Evolutionary conservation across 139 green algal genomes (phyloP).

Genomic region (Astrephomene gubernaculifera): DNA sequence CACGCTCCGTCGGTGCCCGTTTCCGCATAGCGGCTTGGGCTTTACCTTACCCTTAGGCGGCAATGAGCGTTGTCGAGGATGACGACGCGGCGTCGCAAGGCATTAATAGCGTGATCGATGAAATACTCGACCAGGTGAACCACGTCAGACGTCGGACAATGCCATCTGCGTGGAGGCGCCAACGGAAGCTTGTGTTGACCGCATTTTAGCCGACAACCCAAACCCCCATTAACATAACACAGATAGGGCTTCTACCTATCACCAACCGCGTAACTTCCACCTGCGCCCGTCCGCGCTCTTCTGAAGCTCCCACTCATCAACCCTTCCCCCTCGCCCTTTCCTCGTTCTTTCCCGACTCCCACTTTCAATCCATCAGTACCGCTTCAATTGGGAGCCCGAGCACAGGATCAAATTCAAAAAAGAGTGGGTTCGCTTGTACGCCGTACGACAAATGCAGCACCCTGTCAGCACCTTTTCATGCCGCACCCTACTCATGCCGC

Average conservation of each 20-base stretch:
- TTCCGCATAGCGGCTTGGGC: too few species aligned
- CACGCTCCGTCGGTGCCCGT: too few species aligned
- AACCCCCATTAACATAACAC: too few species aligned
- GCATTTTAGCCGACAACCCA: too few species aligned
- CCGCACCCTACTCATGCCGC: too few species aligned
- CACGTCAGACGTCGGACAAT: neutral
- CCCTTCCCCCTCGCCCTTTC: neutral
- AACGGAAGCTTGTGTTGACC: too few species aligned
- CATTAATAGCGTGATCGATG: conserved; percentile 31
- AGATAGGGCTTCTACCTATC: too few species aligned
- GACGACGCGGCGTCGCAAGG: conserved; percentile 3
- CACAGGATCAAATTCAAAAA: conserved; percentile 66
- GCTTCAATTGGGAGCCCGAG: conserved; percentile 63
- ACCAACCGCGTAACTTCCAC: too few species aligned
- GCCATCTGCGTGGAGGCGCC: neutral
- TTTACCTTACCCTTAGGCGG: neutral
- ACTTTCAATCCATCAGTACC: conserved; percentile 42
- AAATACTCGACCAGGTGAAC: conserved; percentile 56
- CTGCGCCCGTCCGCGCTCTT: too few species aligned
- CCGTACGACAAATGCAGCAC: too few species aligned
- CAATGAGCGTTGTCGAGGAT: neutral
- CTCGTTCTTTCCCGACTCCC: neutral
- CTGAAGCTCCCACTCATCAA: too few species aligned
- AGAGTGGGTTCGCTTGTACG: conserved; percentile 59
- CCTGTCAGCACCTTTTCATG: too few species aligned